These are phyloP conservation scores for Fusarium sterilihyphosum DNA, from an alignment of 2,329 filamentous ascomycete species.

Conservation along the genomic window DNA sequence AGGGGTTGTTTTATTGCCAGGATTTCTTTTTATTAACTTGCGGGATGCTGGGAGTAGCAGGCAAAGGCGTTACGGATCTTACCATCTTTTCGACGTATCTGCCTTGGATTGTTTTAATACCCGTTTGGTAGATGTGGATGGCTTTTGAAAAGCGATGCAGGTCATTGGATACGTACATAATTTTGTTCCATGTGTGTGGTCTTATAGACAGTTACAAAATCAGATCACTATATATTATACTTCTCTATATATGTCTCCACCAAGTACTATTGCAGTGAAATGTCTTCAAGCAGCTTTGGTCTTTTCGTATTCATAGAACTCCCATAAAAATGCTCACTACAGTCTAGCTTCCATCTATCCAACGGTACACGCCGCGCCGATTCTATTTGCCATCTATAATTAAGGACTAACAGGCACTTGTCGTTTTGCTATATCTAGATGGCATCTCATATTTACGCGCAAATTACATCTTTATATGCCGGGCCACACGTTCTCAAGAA, in stretches of 20 bases:
- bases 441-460: neutral
- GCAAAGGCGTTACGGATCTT: constrained; percentile 41
- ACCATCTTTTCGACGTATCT: constrained; percentile 13
- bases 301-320: neutral
- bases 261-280: too few species aligned
- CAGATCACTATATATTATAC: constrained; percentile 24
- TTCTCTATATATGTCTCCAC: neutral
- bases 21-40: neutral
- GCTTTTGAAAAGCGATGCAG: constrained; percentile 37
- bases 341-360: neutral
- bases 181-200: constrained; percentile 31
- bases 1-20: constrained; percentile 17
- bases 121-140: constrained; percentile 37
- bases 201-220: constrained; percentile 29
- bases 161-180: constrained; percentile 28
- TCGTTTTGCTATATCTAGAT: neutral
- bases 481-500: constrained; percentile 9
- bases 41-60: constrained; percentile 37
- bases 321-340: neutral
- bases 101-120: constrained; percentile 35
- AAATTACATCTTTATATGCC: neutral
- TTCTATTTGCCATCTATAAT: neutral
- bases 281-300: too few species aligned
- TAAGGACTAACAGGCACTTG: neutral
- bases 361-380: neutral